Percentiles rank a stretch among this genome's conserved stretches.
phyloP scores from a whole-genome alignment of 202 grass and related monocot species.

The Bolboschoenoplectus hybrid region DNA sequence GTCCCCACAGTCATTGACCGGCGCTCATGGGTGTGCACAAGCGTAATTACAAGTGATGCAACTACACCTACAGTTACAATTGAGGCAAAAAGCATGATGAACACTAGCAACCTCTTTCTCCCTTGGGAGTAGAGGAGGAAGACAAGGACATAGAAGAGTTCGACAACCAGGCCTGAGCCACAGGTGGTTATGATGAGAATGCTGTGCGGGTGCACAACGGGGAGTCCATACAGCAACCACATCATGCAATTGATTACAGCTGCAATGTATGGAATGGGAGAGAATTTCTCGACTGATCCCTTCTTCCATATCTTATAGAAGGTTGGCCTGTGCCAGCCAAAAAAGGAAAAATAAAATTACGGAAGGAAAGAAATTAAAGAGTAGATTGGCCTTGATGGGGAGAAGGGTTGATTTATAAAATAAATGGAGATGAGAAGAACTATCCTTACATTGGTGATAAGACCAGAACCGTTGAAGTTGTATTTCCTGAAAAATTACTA shows the following conservation, averaged over 20 bases:
- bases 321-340: constrained; percentile 55
- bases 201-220: constrained; percentile 70
- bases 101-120: constrained; percentile 47
- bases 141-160: constrained; percentile 66
- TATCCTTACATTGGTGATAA: constrained; percentile 81
- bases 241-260: constrained; percentile 88
- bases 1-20: constrained; percentile 72
- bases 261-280: constrained; percentile 66
- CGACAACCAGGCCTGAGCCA: constrained; percentile 62
- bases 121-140: constrained; percentile 65
- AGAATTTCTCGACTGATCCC: constrained; percentile 80
- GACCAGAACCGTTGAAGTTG: constrained; percentile 62
- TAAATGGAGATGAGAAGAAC: constrained; percentile 21
- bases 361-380: background rate
- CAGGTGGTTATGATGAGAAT: constrained; percentile 81
- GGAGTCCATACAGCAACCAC: constrained; percentile 83
- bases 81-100: constrained; percentile 54
- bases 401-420: background rate
- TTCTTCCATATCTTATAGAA: constrained; percentile 78
- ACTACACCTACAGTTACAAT: constrained; percentile 52
- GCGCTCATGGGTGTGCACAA: constrained; percentile 49
- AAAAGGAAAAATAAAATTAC: background rate
- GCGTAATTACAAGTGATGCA: constrained; percentile 47
- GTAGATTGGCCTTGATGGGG: background rate
- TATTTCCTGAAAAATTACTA: constrained; percentile 67